phyloP scores from a whole-genome alignment of 2,329 filamentous ascomycete genomes.

The Fragosphaeria purpurea region DNA sequence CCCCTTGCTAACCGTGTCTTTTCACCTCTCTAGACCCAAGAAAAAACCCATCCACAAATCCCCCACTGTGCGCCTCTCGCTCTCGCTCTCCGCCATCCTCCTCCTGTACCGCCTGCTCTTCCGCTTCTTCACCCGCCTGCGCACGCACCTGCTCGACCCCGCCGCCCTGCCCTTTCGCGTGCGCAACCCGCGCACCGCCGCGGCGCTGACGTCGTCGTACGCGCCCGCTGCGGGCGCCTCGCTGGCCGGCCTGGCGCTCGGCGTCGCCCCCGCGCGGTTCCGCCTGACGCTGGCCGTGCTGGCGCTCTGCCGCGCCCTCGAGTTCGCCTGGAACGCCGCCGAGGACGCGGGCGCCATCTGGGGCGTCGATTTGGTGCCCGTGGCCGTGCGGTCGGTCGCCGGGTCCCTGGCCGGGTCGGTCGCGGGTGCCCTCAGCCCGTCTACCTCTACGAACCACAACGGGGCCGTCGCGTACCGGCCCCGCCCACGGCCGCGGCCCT shows the following conservation, averaged over 20 bases:
- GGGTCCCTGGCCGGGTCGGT: slow-evolving; percentile 22
- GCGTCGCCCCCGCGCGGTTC: slow-evolving; percentile 56
- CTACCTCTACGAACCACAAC: neutral
- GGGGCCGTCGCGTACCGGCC: slow-evolving; percentile 4
- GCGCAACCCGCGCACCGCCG: slow-evolving; percentile 69
- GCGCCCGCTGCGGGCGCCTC: slow-evolving; percentile 87
- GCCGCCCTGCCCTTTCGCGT: slow-evolving; percentile 69
- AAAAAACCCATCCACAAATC: slow-evolving; percentile 52
- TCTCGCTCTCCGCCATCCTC: slow-evolving; percentile 75
- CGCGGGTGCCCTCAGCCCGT: neutral
- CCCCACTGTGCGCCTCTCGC: slow-evolving; percentile 63
- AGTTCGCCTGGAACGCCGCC: slow-evolving; percentile 76
- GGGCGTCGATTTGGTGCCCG: slow-evolving; percentile 41
- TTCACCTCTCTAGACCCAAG: slow-evolving; percentile 13
- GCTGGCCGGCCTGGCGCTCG: slow-evolving; percentile 72
- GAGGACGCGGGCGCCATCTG: slow-evolving; percentile 63
- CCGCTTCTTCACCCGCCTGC: slow-evolving; percentile 75
- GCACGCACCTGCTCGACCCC: slow-evolving; percentile 68
- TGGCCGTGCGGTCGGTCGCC: slow-evolving; percentile 22
- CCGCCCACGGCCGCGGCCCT: slow-evolving; percentile 51
- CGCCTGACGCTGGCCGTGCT: slow-evolving; percentile 77
- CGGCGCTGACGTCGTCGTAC: slow-evolving; percentile 68
- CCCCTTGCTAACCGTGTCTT: neutral
- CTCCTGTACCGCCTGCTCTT: slow-evolving; percentile 77
- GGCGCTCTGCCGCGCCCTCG: slow-evolving; percentile 66